Conservation (phyloP, 192 early-diverging fungal species). For the Mortierella alpina region DNA sequence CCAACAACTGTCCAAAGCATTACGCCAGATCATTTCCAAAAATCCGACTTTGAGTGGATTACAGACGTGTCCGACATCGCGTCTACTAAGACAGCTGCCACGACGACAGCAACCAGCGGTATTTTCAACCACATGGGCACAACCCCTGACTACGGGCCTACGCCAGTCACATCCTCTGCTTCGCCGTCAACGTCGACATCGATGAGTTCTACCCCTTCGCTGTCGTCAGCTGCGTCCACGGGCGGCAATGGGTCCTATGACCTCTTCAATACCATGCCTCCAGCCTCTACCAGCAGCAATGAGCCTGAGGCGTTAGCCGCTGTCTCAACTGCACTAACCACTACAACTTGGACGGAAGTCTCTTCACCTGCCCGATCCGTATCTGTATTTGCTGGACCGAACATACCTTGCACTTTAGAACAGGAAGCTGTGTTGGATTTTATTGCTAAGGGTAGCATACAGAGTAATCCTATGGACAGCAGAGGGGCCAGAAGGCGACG, state of each 20-base stretch:
- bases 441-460: neutral
- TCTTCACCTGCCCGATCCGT: neutral
- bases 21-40: slow-evolving; percentile 25
- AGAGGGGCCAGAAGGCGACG: neutral
- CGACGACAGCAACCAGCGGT: neutral
- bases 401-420: neutral
- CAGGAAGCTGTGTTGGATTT: neutral
- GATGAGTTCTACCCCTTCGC: neutral
- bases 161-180: neutral
- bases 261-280: neutral
- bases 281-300: neutral
- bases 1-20: slow-evolving; percentile 23
- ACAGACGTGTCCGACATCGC: slow-evolving; percentile 17
- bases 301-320: neutral
- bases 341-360: too few species aligned
- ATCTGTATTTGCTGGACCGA: neutral
- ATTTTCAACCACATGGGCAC: slow-evolving; percentile 3
- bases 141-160: neutral
- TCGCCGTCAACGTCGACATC: neutral
- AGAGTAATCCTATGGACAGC: neutral
- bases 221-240: neutral
- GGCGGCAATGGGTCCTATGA: neutral
- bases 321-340: too few species aligned
- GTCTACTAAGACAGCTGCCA: too few species aligned
- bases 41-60: slow-evolving; percentile 31